phyloP scores from a whole-genome alignment of 2,329 filamentous ascomycete species.

The Fusarium illudens region DNA sequence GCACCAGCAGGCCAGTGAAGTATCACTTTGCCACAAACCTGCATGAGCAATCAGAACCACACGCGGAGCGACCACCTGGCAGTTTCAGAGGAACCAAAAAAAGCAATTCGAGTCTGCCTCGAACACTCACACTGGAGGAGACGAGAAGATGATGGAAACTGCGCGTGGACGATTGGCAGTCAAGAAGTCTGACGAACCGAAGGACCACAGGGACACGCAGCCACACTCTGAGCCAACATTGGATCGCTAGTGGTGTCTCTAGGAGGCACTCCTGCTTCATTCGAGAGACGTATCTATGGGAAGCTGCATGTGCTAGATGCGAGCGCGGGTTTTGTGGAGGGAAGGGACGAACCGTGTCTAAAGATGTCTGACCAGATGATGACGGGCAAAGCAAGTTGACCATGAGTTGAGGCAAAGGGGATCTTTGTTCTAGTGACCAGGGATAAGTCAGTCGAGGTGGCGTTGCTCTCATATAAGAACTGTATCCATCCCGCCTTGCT shows the following conservation, averaged over 20 bases:
- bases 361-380: constrained; percentile 22
- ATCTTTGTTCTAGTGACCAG: not conserved
- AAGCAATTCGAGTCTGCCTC: constrained; percentile 18
- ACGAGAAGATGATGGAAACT: not conserved
- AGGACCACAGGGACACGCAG: not conserved
- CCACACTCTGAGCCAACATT: not conserved
- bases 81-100: constrained; percentile 21
- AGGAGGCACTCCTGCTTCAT: no score
- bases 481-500: not conserved
- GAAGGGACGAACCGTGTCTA: constrained; percentile 10
- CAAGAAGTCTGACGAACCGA: not conserved
- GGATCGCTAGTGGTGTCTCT: not conserved
- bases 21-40: not conserved
- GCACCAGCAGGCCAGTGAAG: not conserved
- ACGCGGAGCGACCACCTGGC: not conserved
- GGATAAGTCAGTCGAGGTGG: not conserved
- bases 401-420: not conserved
- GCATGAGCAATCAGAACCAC: not conserved
- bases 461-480: not conserved
- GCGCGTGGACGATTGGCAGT: not conserved
- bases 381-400: constrained; percentile 18
- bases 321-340: not conserved
- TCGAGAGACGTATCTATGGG: not conserved
- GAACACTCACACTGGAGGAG: not conserved
- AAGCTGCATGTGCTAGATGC: not conserved